Percentiles rank a stretch among this genome's conserved stretches.
Conservation (phyloP, 768 basidiomycete genomes). For the Porphyrellus cyaneotinctus region DNA sequence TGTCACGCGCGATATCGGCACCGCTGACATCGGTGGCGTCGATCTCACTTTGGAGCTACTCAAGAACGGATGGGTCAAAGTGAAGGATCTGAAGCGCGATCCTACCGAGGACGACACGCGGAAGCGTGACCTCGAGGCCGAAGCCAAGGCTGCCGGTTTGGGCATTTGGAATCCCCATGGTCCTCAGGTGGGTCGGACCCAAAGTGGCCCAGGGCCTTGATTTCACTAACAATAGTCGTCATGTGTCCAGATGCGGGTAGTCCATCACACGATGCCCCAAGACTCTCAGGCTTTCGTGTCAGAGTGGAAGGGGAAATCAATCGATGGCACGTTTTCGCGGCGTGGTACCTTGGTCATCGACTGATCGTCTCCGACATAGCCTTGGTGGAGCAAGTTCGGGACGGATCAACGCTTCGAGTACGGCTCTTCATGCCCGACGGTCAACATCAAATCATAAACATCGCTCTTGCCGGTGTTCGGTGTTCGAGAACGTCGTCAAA, state of each 20-base stretch:
- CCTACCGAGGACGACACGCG: constrained; percentile 72
- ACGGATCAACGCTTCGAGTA: constrained; percentile 86
- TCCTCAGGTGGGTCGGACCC: constrained; percentile 46
- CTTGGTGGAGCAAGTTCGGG: constrained; percentile 90
- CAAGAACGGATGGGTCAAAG: constrained; percentile 86
- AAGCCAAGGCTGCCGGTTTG: constrained; percentile 69
- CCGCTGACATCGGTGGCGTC: constrained; percentile 64
- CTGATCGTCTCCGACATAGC: constrained; percentile 41
- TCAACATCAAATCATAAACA: constrained; percentile 86
- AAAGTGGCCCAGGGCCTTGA: not conserved
- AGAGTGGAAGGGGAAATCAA: constrained; percentile 86
- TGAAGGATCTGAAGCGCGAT: constrained; percentile 85
- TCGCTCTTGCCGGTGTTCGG: constrained; percentile 79
- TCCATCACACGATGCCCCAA: constrained; percentile 83
- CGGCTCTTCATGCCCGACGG: constrained; percentile 85
- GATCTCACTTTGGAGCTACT: constrained; percentile 78
- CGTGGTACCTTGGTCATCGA: not conserved
- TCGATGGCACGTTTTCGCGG: constrained; percentile 61
- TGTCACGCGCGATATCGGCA: constrained; percentile 73
- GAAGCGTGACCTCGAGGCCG: constrained; percentile 69
- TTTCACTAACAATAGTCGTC: constrained; percentile 4
- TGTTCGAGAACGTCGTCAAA: constrained; percentile 66
- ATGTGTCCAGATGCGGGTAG: constrained; percentile 53
- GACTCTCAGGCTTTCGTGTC: constrained; percentile 86
- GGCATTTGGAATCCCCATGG: constrained; percentile 88